A percentile compares a stretch with the other conserved stretches of the same genome.
Conservation (phyloP, 1,139 yeast species). For the Protomyces macrosporus region DNA sequence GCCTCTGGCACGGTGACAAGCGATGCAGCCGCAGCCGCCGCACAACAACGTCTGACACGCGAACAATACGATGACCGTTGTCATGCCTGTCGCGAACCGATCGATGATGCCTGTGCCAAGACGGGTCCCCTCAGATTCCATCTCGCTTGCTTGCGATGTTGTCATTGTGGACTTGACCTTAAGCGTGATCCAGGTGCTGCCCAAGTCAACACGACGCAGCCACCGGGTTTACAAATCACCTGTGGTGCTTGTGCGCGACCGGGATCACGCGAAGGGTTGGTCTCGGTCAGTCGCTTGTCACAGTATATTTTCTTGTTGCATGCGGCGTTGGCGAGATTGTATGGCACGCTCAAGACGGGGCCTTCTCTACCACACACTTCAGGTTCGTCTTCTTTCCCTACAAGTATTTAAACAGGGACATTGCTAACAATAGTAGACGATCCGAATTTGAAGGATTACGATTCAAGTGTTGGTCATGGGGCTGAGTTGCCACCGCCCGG, state of each 20-base stretch:
- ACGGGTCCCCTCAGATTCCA: conserved; percentile 23
- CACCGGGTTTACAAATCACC: conserved; percentile 39
- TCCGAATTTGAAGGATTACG: conserved; percentile 12
- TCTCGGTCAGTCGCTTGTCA: conserved; percentile 56
- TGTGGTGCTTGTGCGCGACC: conserved; percentile 57
- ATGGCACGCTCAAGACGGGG: conserved; percentile 16
- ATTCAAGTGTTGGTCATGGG: neutral
- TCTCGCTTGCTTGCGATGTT: conserved; percentile 27
- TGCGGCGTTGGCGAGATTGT: conserved; percentile 77
- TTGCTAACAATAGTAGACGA: conserved; percentile 5
- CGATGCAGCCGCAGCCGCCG: neutral
- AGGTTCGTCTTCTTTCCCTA: conserved; percentile 1
- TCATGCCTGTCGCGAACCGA: conserved; percentile 60
- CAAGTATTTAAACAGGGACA: neutral
- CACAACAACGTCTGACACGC: neutral
- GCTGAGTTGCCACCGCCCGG: neutral
- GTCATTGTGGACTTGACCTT: conserved; percentile 45
- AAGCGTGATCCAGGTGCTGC: conserved; percentile 43
- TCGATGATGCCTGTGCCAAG: conserved; percentile 50
- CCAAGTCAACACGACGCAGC: conserved; percentile 42
- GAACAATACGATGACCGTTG: conserved; percentile 59
- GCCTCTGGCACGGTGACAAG: neutral
- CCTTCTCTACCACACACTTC: conserved; percentile 22
- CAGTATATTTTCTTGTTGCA: conserved; percentile 73
- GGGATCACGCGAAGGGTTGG: conserved; percentile 54